A percentile compares a stretch with the other conserved stretches of the same genome.
phyloP scores from a whole-genome alignment of 352 stramenopile genomes.

The Plasmopara halstedii region DNA sequence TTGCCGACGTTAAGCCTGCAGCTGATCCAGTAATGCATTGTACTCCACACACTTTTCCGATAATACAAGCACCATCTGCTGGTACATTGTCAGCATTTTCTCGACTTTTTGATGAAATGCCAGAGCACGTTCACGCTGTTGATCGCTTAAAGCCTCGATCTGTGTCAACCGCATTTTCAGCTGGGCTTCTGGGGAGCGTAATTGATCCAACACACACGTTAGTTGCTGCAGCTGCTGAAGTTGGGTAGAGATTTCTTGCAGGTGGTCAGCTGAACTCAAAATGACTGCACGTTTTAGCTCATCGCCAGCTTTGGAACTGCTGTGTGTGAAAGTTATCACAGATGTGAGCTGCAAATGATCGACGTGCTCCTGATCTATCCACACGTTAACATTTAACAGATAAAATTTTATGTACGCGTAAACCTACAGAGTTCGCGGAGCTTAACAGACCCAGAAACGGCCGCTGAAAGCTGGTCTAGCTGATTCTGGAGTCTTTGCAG shows the following conservation, averaged over 20 bases:
- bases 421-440: conserved; percentile 45
- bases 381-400: neutral
- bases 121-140: conserved; percentile 36
- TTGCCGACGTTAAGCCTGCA: conserved; percentile 26
- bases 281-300: conserved; percentile 59
- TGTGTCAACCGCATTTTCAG: conserved; percentile 17
- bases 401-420: too few relatives aligned
- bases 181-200: conserved; percentile 19
- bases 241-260: conserved; percentile 27
- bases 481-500: conserved; percentile 20
- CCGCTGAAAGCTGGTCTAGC: conserved; percentile 23
- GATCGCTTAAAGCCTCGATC: conserved; percentile 24
- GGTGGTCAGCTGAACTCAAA: conserved; percentile 40
- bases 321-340: conserved; percentile 14
- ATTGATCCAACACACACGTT: conserved; percentile 32
- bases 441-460: conserved; percentile 29
- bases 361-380: conserved; percentile 32
- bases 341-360: conserved; percentile 30
- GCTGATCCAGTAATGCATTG: conserved; percentile 43
- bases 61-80: conserved; percentile 62
- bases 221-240: conserved; percentile 45
- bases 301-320: conserved; percentile 18
- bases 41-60: conserved; percentile 70
- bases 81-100: conserved; percentile 43
- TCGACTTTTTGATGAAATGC: conserved; percentile 42